Conservation (phyloP, 306 rosid species). For the Sesbania bispinosa region DNA sequence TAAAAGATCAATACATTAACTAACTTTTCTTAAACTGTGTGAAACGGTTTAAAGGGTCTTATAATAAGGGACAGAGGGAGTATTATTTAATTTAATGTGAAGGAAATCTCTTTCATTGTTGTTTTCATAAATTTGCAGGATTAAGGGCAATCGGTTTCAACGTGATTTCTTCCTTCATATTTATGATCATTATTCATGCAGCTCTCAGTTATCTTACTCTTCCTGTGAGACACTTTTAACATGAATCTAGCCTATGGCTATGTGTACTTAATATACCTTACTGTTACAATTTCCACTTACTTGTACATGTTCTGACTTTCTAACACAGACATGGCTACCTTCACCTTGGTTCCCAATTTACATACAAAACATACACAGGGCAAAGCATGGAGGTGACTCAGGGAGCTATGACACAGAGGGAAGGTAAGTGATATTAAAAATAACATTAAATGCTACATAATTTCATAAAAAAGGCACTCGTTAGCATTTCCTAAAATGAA, state of each 20-base stretch:
- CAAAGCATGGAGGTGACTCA: constrained; percentile 72
- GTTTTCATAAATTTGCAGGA: constrained; percentile 33
- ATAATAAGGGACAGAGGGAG: no score
- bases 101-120: neutral
- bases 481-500: no score
- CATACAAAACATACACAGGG: constrained; percentile 62
- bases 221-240: constrained; percentile 48
- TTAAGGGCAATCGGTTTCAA: constrained; percentile 58
- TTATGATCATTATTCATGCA: constrained; percentile 39
- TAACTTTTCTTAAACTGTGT: no score
- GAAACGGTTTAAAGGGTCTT: no score
- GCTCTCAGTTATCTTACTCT: constrained; percentile 59
- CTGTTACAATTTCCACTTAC: neutral
- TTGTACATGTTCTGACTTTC: constrained; percentile 10
- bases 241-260: neutral
- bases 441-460: no score
- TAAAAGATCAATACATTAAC: no score
- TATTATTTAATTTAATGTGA: neutral
- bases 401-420: constrained; percentile 76
- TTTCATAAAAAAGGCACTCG: no score
- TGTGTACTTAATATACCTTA: neutral
- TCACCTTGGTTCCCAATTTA: constrained; percentile 63
- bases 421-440: constrained; percentile 37
- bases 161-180: constrained; percentile 41
- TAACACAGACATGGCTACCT: constrained; percentile 71